Conservation (phyloP, 345 rosid species). For the Populus euphratica region DNA sequence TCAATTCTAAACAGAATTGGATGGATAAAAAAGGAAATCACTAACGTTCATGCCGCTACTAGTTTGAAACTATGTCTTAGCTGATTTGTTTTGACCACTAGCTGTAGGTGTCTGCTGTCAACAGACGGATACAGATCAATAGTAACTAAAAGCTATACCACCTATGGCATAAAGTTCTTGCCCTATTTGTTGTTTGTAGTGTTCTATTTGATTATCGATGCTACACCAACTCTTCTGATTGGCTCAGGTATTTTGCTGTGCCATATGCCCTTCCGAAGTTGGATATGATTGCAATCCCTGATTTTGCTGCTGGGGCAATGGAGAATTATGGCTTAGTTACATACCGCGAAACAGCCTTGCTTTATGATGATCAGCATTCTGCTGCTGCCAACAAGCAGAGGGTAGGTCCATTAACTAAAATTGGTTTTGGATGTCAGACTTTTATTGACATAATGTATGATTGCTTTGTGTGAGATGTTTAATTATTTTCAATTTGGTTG, state of each 20-base stretch:
- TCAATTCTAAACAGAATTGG: too few relatives aligned
- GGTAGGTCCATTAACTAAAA: conserved; percentile 35
- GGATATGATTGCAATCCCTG: conserved; percentile 98
- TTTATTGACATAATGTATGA: not conserved
- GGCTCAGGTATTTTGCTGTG: conserved; percentile 72
- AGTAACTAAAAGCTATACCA: not conserved
- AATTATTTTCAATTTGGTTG: conserved; percentile 9
- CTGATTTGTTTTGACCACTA: not conserved
- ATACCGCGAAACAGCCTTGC: conserved; percentile 88
- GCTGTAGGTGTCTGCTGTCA: conserved; percentile 3
- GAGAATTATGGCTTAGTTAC: conserved; percentile 97
- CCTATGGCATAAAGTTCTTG: not conserved
- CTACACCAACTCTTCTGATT: conserved; percentile 15
- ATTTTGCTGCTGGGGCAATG: conserved; percentile 98
- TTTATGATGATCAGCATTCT: conserved; percentile 86
- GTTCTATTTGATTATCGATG: not conserved
- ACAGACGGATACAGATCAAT: conserved; percentile 3
- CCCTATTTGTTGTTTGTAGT: not conserved
- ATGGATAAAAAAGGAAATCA: too few relatives aligned
- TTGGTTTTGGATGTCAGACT: conserved; percentile 8
- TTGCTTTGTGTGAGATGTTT: not conserved
- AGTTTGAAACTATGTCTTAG: too few relatives aligned
- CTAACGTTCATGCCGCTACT: too few relatives aligned
- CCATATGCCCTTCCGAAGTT: conserved; percentile 88
- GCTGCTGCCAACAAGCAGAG: conserved; percentile 97